Conservation (phyloP, 1,284 basidiomycete genomes). For the Ustilago vetiveriae region DNA sequence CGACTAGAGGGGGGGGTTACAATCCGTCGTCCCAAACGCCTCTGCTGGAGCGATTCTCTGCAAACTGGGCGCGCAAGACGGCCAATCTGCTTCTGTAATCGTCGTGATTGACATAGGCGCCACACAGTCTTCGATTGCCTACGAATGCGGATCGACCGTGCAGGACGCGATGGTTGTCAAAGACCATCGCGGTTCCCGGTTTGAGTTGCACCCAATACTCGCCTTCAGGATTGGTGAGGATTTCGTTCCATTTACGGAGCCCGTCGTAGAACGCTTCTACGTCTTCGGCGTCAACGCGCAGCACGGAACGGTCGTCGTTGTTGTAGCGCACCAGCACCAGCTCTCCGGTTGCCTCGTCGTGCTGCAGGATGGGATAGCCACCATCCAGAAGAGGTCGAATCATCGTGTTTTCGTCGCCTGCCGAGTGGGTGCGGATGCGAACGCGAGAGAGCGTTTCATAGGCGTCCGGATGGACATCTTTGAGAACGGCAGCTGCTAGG, state of each 20-base stretch:
- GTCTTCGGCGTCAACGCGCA: constrained; percentile 32
- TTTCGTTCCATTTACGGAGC: constrained; percentile 77
- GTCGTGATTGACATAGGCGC: constrained; percentile 75
- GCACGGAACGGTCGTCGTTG: constrained; percentile 79
- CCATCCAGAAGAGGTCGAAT: constrained; percentile 50
- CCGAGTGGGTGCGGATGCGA: constrained; percentile 84
- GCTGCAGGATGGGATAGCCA: constrained; percentile 67
- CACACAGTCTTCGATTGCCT: constrained; percentile 90
- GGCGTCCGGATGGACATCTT: constrained; percentile 77
- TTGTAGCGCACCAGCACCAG: constrained; percentile 89
- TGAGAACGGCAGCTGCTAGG: constrained; percentile 83
- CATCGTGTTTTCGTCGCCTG: constrained; percentile 67
- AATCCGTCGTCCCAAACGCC: constrained; percentile 61
- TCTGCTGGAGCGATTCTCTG: constrained; percentile 15
- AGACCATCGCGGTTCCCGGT: constrained; percentile 84
- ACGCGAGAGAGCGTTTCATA: constrained; percentile 79
- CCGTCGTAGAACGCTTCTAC: constrained; percentile 78
- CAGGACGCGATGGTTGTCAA: constrained; percentile 93
- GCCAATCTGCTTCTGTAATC: constrained; percentile 55
- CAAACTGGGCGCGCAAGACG: constrained; percentile 41
- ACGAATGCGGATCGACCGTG: constrained; percentile 90
- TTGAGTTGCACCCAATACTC: constrained; percentile 90
- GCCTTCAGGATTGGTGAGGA: constrained; percentile 80
- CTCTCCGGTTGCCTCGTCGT: constrained; percentile 72
- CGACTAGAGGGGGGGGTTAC: constrained; percentile 5